A percentile compares a stretch with the other conserved stretches of the same genome.
Evolutionary conservation across 1,284 basidiomycete species (phyloP).

Genomic region (Phylloboletellus chloephorus): DNA sequence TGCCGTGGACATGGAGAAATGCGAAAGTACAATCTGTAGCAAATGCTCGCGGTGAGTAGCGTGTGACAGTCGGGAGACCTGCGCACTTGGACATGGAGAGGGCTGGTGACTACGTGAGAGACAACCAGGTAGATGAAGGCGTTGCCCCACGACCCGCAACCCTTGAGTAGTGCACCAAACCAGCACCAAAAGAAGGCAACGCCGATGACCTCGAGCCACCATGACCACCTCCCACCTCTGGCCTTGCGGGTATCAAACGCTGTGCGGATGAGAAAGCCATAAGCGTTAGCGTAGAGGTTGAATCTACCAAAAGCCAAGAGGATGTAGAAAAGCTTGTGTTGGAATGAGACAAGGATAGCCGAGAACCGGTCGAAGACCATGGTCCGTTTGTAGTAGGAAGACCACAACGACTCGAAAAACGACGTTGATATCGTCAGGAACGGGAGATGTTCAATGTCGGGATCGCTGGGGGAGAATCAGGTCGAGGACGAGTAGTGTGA

Average conservation of each 20-base stretch:
- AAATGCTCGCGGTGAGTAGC: constrained; percentile 7
- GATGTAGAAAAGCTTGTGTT: constrained; percentile 93
- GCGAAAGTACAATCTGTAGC: constrained; percentile 89
- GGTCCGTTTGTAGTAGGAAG: constrained; percentile 90
- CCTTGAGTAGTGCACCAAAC: constrained; percentile 63
- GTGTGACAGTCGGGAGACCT: not conserved
- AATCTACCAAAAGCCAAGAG: constrained; percentile 91
- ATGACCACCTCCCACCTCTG: constrained; percentile 65
- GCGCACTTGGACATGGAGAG: constrained; percentile 77
- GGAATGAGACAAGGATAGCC: constrained; percentile 65
- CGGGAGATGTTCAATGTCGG: constrained; percentile 93
- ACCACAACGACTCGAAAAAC: constrained; percentile 85
- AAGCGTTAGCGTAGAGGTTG: constrained; percentile 92
- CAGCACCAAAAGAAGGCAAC: constrained; percentile 77
- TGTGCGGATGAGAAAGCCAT: constrained; percentile 66
- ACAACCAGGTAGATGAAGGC: constrained; percentile 69
- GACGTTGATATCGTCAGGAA: constrained; percentile 92
- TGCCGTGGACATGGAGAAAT: constrained; percentile 93
- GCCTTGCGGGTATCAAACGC: constrained; percentile 56
- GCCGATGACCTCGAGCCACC: constrained; percentile 64
- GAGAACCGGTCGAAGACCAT: constrained; percentile 77
- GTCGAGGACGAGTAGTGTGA: constrained; percentile 4
- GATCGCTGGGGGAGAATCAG: constrained; percentile 64
- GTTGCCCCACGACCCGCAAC: constrained; percentile 63
- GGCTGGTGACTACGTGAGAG: constrained; percentile 77